Base-by-base conservation (phyloP, 441 rosid species). In the Syzygium malaccense region DNA sequence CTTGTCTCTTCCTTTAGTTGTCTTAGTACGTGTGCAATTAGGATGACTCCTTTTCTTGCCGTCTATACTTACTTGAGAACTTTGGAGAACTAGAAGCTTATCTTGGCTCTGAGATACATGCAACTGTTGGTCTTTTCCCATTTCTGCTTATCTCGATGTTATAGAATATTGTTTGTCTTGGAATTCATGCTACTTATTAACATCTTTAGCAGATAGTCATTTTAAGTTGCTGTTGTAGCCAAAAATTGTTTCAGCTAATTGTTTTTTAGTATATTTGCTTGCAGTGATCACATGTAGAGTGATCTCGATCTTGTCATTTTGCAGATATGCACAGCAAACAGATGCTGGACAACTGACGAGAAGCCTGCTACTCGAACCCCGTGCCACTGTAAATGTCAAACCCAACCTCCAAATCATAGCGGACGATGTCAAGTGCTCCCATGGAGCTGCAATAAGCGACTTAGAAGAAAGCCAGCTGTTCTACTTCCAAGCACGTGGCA, bases 391-490 rank as follows among this genome's bases (percentile, higher is more conserved):
- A 84, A 97, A 96, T 89, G 90, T 97, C n/a, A 97, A 97, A 90
- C 99, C 99, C 84, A 97, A 97, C 88, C 96, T 96, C 87, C 98
- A 97, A 93, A 96, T 95, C 57, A 93, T 97, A 85, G 98, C 98
- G 0, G 96, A 97, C 19, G 97, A 96, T 62, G 99, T 97, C 14
- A 97, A 96, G 91, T 97, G 98, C 92, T 96, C 99, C 26, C 99
- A 97, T 25, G 99, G 99, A 89, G 99, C 98, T 92, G 99, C 99
- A 3, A 95, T 96, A 84, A 96, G 99, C 28, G 99, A 96, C 91
- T 94, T 97, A 2, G 99, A 97, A 91, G 97, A 96, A 78, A 92
- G 95, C 91, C 99, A 96, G 54, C 94, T 97, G 51, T 97, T 97
- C 93, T 97, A 97, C 91, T 94, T 97, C 87, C 96, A 90, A 91